Evolutionary conservation across 2,329 filamentous ascomycete genomes (phyloP).

Genomic region (Aschersonia sp.): DNA sequence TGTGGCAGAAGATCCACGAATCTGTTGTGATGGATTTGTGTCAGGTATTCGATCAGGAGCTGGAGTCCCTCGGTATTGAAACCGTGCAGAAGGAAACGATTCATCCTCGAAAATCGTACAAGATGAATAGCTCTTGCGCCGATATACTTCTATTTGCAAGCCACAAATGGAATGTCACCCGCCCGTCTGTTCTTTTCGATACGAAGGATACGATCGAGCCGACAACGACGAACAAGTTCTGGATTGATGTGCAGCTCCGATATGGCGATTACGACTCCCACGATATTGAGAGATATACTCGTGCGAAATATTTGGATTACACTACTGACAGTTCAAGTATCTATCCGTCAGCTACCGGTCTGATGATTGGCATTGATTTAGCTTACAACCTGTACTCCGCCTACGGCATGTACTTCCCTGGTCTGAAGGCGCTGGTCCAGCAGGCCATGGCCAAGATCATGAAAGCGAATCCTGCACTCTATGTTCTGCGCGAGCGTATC

Average conservation of each 20-base stretch:
- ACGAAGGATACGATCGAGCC: constrained; percentile 91
- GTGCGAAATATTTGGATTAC: constrained; percentile 97
- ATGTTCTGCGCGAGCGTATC: constrained; percentile 93
- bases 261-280: constrained; percentile 99
- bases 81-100: constrained; percentile 98
- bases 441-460: constrained; percentile 99
- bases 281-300: constrained; percentile 94
- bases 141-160: constrained; percentile 94
- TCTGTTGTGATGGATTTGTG: constrained; percentile 98
- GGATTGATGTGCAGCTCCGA: constrained; percentile 90
- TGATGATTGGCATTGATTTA: constrained; percentile 96
- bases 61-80: constrained; percentile 91
- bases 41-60: constrained; percentile 93
- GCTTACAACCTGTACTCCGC: constrained; percentile 98
- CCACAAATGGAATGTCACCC: constrained; percentile 97
- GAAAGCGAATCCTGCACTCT: constrained; percentile 96
- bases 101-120: constrained; percentile 97
- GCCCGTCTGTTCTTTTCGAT: constrained; percentile 85
- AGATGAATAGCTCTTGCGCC: constrained; percentile 99
- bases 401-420: constrained; percentile 97
- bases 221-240: constrained; percentile 97
- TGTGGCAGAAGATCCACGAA: constrained; percentile 99
- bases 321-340: constrained; percentile 98
- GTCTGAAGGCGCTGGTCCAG: constrained; percentile 85
- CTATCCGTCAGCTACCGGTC: constrained; percentile 87